These are phyloP conservation scores for Colletotrichum acutatum DNA, from an alignment of 2,329 filamentous ascomycete species.

Conservation along the genomic window DNA sequence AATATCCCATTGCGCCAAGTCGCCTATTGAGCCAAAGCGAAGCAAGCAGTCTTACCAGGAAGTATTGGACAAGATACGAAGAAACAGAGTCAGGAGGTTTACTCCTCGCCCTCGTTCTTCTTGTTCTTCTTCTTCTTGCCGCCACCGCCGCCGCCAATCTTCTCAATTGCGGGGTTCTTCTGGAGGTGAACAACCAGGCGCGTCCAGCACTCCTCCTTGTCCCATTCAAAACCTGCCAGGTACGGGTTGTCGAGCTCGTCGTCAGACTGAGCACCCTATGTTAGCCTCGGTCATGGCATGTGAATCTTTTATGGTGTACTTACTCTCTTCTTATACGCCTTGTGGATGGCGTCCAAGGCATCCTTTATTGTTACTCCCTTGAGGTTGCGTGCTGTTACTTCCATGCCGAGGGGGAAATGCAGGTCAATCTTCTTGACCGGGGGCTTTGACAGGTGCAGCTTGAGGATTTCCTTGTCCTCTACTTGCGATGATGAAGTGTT, in stretches of 20 bases:
- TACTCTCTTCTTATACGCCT: constrained; percentile 97
- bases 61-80: constrained; percentile 53
- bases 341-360: constrained; percentile 93
- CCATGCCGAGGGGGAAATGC: constrained; percentile 87
- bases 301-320: too few relatives aligned
- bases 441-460: constrained; percentile 82
- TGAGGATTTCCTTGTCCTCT: constrained; percentile 87
- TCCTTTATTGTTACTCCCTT: constrained; percentile 98
- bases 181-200: constrained; percentile 87
- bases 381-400: constrained; percentile 89
- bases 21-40: constrained; percentile 50
- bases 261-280: constrained; percentile 71
- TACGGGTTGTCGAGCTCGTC: constrained; percentile 90
- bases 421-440: constrained; percentile 95
- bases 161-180: constrained; percentile 68
- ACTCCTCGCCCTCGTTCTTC: constrained; percentile 57
- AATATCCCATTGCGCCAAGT: constrained; percentile 55
- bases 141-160: constrained; percentile 49
- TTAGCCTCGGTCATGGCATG: not conserved
- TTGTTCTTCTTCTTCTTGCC: constrained; percentile 75
- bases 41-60: constrained; percentile 47
- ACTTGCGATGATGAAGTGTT: constrained; percentile 84
- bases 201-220: constrained; percentile 91
- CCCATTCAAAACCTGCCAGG: constrained; percentile 96
- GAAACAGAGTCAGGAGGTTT: constrained; percentile 38